These are phyloP conservation scores for Tothia fuscella DNA, from an alignment of 2,329 filamentous ascomycete genomes.

Conservation along the genomic window DNA sequence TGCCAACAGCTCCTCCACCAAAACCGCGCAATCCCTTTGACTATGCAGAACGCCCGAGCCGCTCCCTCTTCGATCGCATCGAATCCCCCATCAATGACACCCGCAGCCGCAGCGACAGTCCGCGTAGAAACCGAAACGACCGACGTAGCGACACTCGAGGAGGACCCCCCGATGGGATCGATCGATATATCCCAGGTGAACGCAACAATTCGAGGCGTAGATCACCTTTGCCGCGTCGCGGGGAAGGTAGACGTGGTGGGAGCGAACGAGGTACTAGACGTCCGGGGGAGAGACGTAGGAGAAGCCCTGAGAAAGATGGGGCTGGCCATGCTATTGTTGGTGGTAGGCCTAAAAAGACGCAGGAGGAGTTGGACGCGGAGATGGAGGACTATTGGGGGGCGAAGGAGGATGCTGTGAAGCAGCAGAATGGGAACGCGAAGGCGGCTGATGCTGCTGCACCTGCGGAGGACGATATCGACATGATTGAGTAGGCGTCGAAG, in stretches of 20 bases:
- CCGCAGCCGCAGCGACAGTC: slow-evolving; percentile 33
- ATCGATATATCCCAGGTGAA: slow-evolving; percentile 63
- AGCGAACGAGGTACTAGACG: slow-evolving; percentile 27
- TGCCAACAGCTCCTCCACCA: slow-evolving; percentile 26
- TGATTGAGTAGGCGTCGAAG: slow-evolving; percentile 11
- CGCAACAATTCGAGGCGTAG: slow-evolving; percentile 38
- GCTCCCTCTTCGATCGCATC: slow-evolving; percentile 56
- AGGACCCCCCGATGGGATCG: slow-evolving; percentile 55
- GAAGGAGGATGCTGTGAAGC: not conserved
- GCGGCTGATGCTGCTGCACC: not conserved
- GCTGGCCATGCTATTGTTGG: slow-evolving; percentile 31
- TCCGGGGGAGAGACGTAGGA: slow-evolving; percentile 6
- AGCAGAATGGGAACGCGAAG: not conserved
- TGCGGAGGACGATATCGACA: slow-evolving; percentile 10
- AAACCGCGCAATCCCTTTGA: slow-evolving; percentile 36
- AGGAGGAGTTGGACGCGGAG: slow-evolving; percentile 87
- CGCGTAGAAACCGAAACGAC: slow-evolving; percentile 22
- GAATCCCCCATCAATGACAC: slow-evolving; percentile 35
- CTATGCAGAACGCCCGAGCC: slow-evolving; percentile 34
- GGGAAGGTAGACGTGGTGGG: slow-evolving; percentile 28
- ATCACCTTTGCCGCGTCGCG: slow-evolving; percentile 41
- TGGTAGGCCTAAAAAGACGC: slow-evolving; percentile 64
- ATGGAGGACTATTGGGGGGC: slow-evolving; percentile 83
- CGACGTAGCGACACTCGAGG: slow-evolving; percentile 42
- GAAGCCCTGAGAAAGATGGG: slow-evolving; percentile 24